Percentiles rank a stretch among this genome's conserved stretches.
Conservation (phyloP, 768 basidiomycete genomes). For the Hygrophorus russula region DNA sequence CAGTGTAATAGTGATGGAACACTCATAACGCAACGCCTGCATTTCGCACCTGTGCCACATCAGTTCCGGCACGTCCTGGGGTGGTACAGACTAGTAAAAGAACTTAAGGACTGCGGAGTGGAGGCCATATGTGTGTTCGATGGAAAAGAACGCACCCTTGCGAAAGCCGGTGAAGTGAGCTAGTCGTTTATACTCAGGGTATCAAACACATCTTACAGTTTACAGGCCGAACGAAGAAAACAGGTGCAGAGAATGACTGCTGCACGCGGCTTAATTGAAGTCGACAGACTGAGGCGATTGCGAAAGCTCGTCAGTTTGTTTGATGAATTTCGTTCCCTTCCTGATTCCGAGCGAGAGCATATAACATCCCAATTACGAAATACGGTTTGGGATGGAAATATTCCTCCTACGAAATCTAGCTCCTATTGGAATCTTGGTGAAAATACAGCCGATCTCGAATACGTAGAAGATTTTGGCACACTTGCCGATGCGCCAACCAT, state of each 20-base stretch:
- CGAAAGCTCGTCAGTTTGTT: slow-evolving; percentile 24
- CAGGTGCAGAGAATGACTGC: slow-evolving; percentile 34
- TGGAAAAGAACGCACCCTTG: slow-evolving; percentile 50
- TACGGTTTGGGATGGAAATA: background rate
- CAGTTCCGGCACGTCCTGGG: slow-evolving; percentile 61
- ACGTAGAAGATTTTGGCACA: too few relatives aligned
- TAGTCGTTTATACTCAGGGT: background rate
- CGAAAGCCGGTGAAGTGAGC: slow-evolving; percentile 64
- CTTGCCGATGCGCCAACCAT: too few relatives aligned
- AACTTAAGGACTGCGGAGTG: slow-evolving; percentile 46
- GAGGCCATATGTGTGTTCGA: slow-evolving; percentile 72
- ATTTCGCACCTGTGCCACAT: slow-evolving; percentile 59
- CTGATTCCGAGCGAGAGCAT: background rate
- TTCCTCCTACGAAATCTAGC: background rate
- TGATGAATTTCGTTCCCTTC: slow-evolving; percentile 4
- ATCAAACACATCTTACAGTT: background rate
- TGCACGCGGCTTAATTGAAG: slow-evolving; percentile 48
- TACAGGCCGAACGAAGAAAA: slow-evolving; percentile 45
- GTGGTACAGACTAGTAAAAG: slow-evolving; percentile 62
- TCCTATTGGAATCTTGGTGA: background rate
- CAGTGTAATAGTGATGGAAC: slow-evolving; percentile 58
- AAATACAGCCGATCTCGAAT: too few relatives aligned
- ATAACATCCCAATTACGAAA: background rate
- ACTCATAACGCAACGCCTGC: slow-evolving; percentile 73
- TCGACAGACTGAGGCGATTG: slow-evolving; percentile 45